Evolutionary conservation across 257 asterid genomes (phyloP).

Genomic region (Primulina tabacum): DNA sequence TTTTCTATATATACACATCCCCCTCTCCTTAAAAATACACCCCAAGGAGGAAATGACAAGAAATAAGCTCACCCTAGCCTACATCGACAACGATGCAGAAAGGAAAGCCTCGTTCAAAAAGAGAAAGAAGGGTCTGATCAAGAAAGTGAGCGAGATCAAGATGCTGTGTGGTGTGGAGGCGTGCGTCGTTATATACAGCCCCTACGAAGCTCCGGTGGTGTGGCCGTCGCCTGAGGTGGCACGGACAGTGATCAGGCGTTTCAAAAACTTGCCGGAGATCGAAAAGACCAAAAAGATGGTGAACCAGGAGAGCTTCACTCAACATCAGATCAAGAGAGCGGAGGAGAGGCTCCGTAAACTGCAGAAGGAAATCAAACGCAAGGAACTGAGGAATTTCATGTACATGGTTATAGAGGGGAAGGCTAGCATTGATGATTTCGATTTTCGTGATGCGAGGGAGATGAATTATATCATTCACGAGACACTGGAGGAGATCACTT

Average conservation of each 20-base stretch:
- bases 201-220: constrained; percentile 36
- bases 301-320: constrained; percentile 41
- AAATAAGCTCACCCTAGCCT: constrained; percentile 41
- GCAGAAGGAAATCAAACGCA: constrained; percentile 31
- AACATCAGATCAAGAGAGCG: constrained; percentile 34
- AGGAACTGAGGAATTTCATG: constrained; percentile 29
- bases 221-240: constrained; percentile 44
- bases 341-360: constrained; percentile 32
- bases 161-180: constrained; percentile 45
- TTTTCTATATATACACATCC: not conserved
- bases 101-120: constrained; percentile 46
- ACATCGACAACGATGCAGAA: constrained; percentile 36
- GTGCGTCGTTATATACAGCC: constrained; percentile 44
- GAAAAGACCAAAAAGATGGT: constrained; percentile 40
- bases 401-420: constrained; percentile 18
- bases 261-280: constrained; percentile 28
- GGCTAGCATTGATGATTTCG: constrained; percentile 11
- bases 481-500: constrained; percentile 21
- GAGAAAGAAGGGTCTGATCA: constrained; percentile 47
- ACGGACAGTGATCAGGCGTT: constrained; percentile 34
- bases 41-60: constrained; percentile 32
- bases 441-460: constrained; percentile 23
- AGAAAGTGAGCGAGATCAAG: constrained; percentile 41
- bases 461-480: constrained; percentile 29
- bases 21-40: not conserved